Evolutionary conservation across 1,284 basidiomycete species (phyloP).

Genomic region (Leccinum subfulvum): DNA sequence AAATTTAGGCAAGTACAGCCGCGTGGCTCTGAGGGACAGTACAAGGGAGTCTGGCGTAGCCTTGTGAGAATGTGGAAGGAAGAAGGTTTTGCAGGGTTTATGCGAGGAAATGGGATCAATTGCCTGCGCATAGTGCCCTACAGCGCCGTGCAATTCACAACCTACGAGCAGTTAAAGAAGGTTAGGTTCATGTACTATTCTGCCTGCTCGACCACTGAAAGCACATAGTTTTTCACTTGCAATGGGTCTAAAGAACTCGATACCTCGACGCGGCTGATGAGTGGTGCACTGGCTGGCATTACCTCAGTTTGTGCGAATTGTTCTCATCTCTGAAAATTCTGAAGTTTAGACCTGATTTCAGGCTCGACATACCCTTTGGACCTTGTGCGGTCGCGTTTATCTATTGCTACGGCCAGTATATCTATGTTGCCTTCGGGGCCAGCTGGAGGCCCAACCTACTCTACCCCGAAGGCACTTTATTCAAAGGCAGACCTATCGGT

Average conservation of each 20-base stretch:
- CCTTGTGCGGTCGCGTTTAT: constrained; percentile 88
- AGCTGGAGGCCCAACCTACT: constrained; percentile 28
- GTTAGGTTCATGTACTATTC: constrained; percentile 33
- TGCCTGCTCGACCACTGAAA: constrained; percentile 11
- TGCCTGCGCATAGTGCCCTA: constrained; percentile 86
- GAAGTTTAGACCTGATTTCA: constrained; percentile 28
- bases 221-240: constrained; percentile 63
- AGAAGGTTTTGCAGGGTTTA: constrained; percentile 89
- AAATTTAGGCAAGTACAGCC: constrained; percentile 75
- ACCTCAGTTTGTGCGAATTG: constrained; percentile 74
- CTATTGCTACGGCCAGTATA: constrained; percentile 85
- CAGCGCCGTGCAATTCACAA: constrained; percentile 83
- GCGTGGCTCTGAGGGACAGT: constrained; percentile 58
- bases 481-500: constrained; percentile 68
- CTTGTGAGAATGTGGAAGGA: constrained; percentile 88
- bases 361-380: constrained; percentile 93
- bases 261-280: constrained; percentile 77
- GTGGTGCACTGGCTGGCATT: constrained; percentile 89
- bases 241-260: constrained; percentile 74
- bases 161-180: constrained; percentile 87
- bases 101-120: constrained; percentile 92
- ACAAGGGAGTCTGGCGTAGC: constrained; percentile 81
- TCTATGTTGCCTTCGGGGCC: constrained; percentile 31
- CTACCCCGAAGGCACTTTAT: constrained; percentile 37
- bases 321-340: constrained; percentile 17